A percentile compares a stretch with the other conserved stretches of the same genome.
Evolutionary conservation across 352 stramenopile genomes (phyloP).

Genomic region (Globisporangium cederbergense): DNA sequence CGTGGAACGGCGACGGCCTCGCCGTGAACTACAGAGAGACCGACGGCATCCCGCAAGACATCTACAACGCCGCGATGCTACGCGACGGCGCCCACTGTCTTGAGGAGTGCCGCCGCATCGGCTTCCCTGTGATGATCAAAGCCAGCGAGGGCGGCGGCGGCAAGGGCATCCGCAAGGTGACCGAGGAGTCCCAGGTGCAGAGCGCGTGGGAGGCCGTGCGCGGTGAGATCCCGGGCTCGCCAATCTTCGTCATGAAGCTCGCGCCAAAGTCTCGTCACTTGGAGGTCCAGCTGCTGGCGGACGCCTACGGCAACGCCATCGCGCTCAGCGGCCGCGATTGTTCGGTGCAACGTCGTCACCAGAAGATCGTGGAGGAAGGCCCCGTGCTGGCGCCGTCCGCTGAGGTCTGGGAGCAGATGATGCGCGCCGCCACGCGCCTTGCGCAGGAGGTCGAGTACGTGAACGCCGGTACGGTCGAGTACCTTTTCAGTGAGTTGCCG

Average conservation of each 20-base stretch:
- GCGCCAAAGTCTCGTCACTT: constrained; percentile 96
- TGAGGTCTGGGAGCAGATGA: constrained; percentile 98
- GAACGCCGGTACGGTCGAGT: constrained; percentile 99
- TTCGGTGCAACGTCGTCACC: constrained; percentile 98
- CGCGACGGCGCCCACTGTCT: constrained; percentile 89
- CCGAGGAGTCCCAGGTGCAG: constrained; percentile 88
- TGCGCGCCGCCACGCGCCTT: constrained; percentile 95
- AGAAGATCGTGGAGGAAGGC: constrained; percentile 99
- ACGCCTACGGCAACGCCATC: constrained; percentile 98
- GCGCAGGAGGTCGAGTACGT: constrained; percentile 99
- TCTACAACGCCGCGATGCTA: constrained; percentile 95
- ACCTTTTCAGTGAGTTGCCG: constrained; percentile 96
- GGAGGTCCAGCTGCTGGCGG: constrained; percentile 98
- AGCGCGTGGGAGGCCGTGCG: constrained; percentile 96
- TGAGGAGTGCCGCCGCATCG: constrained; percentile 93
- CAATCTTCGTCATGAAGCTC: constrained; percentile 99
- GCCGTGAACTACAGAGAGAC: constrained; percentile 88
- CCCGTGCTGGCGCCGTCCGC: constrained; percentile 91
- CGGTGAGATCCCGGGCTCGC: constrained; percentile 97
- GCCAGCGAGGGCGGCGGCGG: constrained; percentile 98
- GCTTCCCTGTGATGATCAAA: constrained; percentile 99
- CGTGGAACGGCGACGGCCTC: constrained; percentile 98
- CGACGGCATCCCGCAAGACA: constrained; percentile 89
- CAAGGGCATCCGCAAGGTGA: constrained; percentile 98
- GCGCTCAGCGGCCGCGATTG: constrained; percentile 99